These are phyloP conservation scores for Candida khao-thaluensis DNA, from an alignment of 805 yeast genomes.

Conservation along the genomic window DNA sequence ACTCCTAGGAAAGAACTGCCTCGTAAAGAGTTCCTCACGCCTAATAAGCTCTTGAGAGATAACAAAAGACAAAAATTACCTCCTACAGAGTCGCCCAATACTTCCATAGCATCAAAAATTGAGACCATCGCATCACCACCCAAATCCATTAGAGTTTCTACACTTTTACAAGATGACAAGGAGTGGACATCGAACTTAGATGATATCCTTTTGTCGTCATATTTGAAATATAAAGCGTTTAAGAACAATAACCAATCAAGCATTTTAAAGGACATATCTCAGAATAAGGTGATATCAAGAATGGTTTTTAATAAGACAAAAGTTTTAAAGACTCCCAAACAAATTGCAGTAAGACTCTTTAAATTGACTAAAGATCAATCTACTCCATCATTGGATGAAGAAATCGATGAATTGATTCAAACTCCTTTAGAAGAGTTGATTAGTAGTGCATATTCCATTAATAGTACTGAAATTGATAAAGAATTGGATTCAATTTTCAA, in stretches of 20 bases:
- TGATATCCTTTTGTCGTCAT: conserved; percentile 34
- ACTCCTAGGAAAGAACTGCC: conserved; percentile 7
- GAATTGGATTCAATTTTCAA: conserved; percentile 32
- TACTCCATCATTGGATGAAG: conserved; percentile 19
- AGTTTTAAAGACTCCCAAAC: conserved; percentile 35
- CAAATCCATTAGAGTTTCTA: conserved; percentile 10
- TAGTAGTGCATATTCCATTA: conserved; percentile 19
- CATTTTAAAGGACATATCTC: conserved; percentile 33
- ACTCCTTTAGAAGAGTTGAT: conserved; percentile 30
- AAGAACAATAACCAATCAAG: conserved; percentile 24
- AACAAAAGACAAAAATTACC: conserved; percentile 17
- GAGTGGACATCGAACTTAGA: conserved; percentile 40
- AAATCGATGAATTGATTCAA: conserved; percentile 25
- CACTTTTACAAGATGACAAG: conserved; percentile 18
- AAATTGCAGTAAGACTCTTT: conserved; percentile 33
- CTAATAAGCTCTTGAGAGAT: conserved; percentile 23
- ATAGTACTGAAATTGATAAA: conserved; percentile 23
- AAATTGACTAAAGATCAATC: conserved; percentile 22
- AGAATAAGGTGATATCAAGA: conserved; percentile 40
- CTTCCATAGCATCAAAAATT: conserved; percentile 35
- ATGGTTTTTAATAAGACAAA: conserved; percentile 40
- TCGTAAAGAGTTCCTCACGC: conserved; percentile 32
- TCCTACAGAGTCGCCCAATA: conserved; percentile 31
- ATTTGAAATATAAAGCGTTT: conserved; percentile 33
- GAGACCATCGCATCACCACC: conserved; percentile 24